phyloP scores from a whole-genome alignment of 2,329 filamentous ascomycete genomes.

The Fusarium poae region DNA sequence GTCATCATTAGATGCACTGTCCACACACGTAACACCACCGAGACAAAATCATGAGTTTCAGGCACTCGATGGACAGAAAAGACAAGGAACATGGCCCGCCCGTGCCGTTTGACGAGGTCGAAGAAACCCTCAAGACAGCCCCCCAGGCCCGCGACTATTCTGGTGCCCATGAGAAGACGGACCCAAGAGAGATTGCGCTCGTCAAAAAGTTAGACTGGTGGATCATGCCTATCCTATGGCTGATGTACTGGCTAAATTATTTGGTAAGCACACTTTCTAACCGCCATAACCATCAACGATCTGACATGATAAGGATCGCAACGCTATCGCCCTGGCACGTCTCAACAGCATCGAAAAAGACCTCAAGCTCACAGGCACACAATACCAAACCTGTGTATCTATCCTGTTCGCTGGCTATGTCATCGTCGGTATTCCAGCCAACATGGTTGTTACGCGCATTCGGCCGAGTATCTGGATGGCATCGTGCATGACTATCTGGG shows the following conservation, averaged over 20 bases:
- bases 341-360: slow-evolving; percentile 50
- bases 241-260: slow-evolving; percentile 58
- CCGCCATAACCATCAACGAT: rapidly evolving
- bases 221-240: slow-evolving; percentile 52
- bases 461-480: slow-evolving; percentile 58
- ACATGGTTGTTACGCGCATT: slow-evolving; percentile 60
- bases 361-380: slow-evolving; percentile 39
- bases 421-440: slow-evolving; percentile 57
- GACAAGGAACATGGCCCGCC: background rate
- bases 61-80: background rate
- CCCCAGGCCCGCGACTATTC: slow-evolving; percentile 34
- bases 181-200: slow-evolving; percentile 38
- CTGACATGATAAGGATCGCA: slow-evolving; percentile 52
- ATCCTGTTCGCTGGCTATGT: slow-evolving; percentile 60
- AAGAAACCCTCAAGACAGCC: slow-evolving; percentile 18
- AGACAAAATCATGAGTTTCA: background rate
- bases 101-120: slow-evolving; percentile 7
- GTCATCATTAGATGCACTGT: too few relatives aligned
- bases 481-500: slow-evolving; percentile 61
- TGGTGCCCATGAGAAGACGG: slow-evolving; percentile 38
- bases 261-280: slow-evolving; percentile 28
- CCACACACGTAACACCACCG: rapidly evolving
- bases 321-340: slow-evolving; percentile 60
- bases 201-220: slow-evolving; percentile 39
- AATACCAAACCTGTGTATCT: slow-evolving; percentile 50